These are phyloP conservation scores for Sanghuangporus weigelae DNA, from an alignment of 1,284 basidiomycete genomes.

Conservation along the genomic window DNA sequence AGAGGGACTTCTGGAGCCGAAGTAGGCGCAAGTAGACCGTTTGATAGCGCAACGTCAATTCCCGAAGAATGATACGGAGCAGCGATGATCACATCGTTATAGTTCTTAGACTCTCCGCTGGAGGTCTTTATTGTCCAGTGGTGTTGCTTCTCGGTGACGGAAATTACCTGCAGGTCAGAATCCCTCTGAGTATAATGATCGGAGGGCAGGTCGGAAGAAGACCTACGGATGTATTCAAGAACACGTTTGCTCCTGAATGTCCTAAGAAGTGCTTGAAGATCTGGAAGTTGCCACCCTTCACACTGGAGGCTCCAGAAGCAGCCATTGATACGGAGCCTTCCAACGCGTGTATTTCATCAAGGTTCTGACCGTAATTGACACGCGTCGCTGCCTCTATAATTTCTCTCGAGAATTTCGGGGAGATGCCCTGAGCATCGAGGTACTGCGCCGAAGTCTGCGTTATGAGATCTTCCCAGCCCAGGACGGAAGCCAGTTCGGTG, in stretches of 20 bases:
- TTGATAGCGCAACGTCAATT: constrained; percentile 43
- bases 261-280: constrained; percentile 83
- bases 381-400: constrained; percentile 80
- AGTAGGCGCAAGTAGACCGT: neutral
- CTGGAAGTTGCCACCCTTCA: constrained; percentile 81
- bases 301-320: constrained; percentile 58
- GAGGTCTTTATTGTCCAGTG: constrained; percentile 20
- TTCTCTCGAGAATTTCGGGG: constrained; percentile 64
- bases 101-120: constrained; percentile 37
- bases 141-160: constrained; percentile 17
- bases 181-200: constrained; percentile 6
- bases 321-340: constrained; percentile 76
- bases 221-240: constrained; percentile 63
- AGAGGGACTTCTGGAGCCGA: constrained; percentile 40
- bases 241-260: constrained; percentile 61
- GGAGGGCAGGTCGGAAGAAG: neutral
- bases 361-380: constrained; percentile 85
- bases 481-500: constrained; percentile 42
- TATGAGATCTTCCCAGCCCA: constrained; percentile 51
- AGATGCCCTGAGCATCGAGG: constrained; percentile 52
- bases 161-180: constrained; percentile 15
- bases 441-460: constrained; percentile 56
- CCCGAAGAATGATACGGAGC: constrained; percentile 66
- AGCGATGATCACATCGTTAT: constrained; percentile 70
- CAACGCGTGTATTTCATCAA: constrained; percentile 74